Evolutionary conservation across 495 filamentous ascomycete genomes (phyloP).

Genomic region (Annulohypoxylon stygium): DNA sequence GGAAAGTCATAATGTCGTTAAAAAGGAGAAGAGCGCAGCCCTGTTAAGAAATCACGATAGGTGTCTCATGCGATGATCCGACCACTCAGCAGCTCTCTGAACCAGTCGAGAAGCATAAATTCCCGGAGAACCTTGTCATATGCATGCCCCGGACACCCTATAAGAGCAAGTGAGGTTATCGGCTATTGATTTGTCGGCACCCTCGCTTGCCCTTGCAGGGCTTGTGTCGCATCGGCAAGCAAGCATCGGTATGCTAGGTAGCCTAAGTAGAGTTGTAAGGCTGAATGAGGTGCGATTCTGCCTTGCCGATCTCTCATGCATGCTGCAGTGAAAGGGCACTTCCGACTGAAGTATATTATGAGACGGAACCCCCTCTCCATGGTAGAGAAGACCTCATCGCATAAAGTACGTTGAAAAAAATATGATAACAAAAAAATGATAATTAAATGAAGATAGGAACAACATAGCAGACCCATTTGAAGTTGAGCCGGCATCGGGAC

Average conservation of each 20-base stretch:
- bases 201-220: conserved; percentile 22
- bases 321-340: conserved; percentile 30
- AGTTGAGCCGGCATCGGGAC: conserved; percentile 18
- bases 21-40: conserved; percentile 16
- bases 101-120: conserved; percentile 3
- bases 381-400: background rate
- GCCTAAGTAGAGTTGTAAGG: conserved; percentile 29
- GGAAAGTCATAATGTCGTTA: conserved; percentile 24
- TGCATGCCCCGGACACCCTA: conserved; percentile 25
- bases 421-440: conserved; percentile 20
- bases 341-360: conserved; percentile 19
- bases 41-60: background rate
- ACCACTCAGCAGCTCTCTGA: conserved; percentile 24
- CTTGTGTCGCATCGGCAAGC: conserved; percentile 39
- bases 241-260: conserved; percentile 27
- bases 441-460: conserved; percentile 21
- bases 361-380: background rate
- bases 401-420: conserved; percentile 1
- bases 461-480: background rate
- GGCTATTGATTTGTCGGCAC: conserved; percentile 20
- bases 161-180: conserved; percentile 26
- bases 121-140: background rate
- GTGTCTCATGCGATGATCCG: conserved; percentile 20
- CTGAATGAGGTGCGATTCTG: conserved; percentile 36
- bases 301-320: conserved; percentile 37